Evolutionary conservation across 2,329 filamentous ascomycete species (phyloP), one percentile per base, ranked within the genome.

Genomic region (Colletotrichum lupini): DNA sequence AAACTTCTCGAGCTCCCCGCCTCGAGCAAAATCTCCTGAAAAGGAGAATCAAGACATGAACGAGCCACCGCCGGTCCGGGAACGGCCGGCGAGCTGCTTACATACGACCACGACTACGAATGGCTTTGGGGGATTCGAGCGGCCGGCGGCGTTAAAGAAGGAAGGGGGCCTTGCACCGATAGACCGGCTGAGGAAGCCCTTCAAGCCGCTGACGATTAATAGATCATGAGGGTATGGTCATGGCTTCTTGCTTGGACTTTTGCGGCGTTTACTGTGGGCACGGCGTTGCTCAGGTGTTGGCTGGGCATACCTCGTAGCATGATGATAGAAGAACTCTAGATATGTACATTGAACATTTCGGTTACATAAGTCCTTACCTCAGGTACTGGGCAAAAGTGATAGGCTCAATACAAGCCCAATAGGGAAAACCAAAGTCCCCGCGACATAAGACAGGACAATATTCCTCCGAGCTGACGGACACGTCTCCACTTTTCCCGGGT

Each of bases 1-100:
- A 0, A 87, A 86, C 74, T 90, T 91, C 77, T 91, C 89, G 0
- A 91, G 89, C 80, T 90, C 89, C 22, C 89, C 90, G 4, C 79
- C 83, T 3, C 71, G 35, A 9, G 76, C 75, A 5, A 70, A 79
- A 12, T 74, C 75, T 12, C 68, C 67, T 30, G 74, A 79, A n/a
- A 64, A 78, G 19, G 61, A 74, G 6, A 77, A 75, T 1, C 75
- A 79, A 22, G 78, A 79, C 37, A 76, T 80, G 5, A 78, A 81
- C 7, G 69, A 77, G 32, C 77, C 79, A 16, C 77, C 74, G 72
- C 24, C 84, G 82, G 42, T 83, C 81, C 35, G 78, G 76, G 37
- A 82, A 1, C 79, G 84, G 6, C 81, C 85, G 8, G 85, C 86
- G 6, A 83, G 82, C n/a, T 85, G 81, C 75, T 81, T 90, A 69